Percentiles rank a stretch among this genome's conserved stretches.
Evolutionary conservation across 202 grass and related monocot genomes (phyloP).

Genomic region (Setaria italica): DNA sequence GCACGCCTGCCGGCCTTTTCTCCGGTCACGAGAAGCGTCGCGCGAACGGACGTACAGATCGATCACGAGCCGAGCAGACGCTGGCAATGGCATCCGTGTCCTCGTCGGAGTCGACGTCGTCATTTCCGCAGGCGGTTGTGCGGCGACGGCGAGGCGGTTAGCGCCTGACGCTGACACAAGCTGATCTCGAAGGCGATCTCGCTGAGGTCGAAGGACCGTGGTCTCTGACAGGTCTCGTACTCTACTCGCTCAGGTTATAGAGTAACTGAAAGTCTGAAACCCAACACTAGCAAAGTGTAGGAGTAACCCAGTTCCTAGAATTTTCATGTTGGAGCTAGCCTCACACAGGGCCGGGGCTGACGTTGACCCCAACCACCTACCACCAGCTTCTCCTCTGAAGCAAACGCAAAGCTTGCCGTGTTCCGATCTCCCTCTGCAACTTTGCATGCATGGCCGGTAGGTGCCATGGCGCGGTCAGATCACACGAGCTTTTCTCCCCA

Average conservation of each 20-base stretch:
- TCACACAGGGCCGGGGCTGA: not conserved
- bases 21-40: constrained; percentile 15
- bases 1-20: constrained; percentile 13
- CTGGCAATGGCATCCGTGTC: not conserved
- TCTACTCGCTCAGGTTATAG: not conserved
- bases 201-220: constrained; percentile 1
- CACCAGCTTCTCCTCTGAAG: constrained; percentile 5
- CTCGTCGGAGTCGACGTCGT: not conserved
- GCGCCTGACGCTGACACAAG: not conserved
- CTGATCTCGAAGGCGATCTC: not conserved
- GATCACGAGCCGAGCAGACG: not conserved
- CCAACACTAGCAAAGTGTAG: not conserved
- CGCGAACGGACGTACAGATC: not conserved
- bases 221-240: not conserved
- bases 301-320: not conserved
- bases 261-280: not conserved
- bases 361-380: constrained; percentile 29
- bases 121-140: not conserved
- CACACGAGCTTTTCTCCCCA: not conserved
- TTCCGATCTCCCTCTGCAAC: not conserved
- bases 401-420: constrained; percentile 34
- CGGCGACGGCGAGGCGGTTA: constrained; percentile 18
- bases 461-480: not conserved
- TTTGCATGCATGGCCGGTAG: constrained; percentile 44
- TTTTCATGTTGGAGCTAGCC: no score